A percentile compares a stretch with the other conserved stretches of the same genome.
These are phyloP conservation scores for Sophora flavescens DNA, from an alignment of 306 rosid species.

Conservation along the genomic window DNA sequence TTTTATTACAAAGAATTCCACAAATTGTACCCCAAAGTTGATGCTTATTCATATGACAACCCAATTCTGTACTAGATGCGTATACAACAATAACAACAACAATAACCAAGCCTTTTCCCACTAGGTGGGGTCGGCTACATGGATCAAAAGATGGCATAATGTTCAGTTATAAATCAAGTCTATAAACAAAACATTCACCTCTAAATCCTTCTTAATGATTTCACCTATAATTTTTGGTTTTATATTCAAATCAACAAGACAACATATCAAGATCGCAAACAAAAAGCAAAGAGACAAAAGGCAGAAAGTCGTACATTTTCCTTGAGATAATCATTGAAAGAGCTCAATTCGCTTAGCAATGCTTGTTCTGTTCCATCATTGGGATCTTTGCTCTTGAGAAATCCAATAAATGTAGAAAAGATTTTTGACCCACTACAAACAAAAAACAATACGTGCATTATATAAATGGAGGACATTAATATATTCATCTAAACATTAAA, in stretches of 20 bases:
- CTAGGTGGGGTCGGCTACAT: too few species aligned
- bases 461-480: conserved; percentile 1
- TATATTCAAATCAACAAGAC: conserved; percentile 17
- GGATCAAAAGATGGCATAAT: too few species aligned
- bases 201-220: too few species aligned
- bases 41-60: neutral
- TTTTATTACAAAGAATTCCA: neutral
- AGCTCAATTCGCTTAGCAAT: conserved; percentile 70
- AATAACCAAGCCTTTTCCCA: too few species aligned
- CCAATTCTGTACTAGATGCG: neutral
- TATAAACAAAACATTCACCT: too few species aligned
- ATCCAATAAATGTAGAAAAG: conserved; percentile 89
- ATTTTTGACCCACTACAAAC: conserved; percentile 84
- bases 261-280: conserved; percentile 15
- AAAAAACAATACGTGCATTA: conserved; percentile 1
- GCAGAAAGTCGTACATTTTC: conserved; percentile 67
- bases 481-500: conserved; percentile 6
- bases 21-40: neutral
- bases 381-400: conserved; percentile 94
- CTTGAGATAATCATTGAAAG: conserved; percentile 83
- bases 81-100: neutral
- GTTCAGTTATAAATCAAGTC: too few species aligned
- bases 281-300: conserved; percentile 35
- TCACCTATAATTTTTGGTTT: neutral
- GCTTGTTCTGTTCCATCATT: conserved; percentile 92